Evolutionary conservation across 2,329 filamentous ascomycete genomes (phyloP), one percentile per base, ranked within the genome.

Genomic region (Coniochaeta hoffmannii): DNA sequence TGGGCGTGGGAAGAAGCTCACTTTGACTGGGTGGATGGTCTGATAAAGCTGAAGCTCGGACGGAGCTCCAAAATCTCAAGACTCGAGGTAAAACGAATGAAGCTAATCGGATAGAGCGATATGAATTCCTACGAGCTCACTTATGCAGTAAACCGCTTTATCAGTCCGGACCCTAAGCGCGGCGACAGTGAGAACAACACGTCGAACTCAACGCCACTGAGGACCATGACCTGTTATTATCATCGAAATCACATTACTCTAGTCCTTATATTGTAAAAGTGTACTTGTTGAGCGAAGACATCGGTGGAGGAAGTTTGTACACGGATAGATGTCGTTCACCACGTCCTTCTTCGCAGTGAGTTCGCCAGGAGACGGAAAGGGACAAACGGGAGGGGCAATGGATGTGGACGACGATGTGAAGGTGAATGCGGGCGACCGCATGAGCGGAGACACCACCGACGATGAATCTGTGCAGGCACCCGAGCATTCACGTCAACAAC

Each of bases 51-150:
- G 41, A 26, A 11, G 41, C 28, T 31, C 46, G 26, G 24, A 50
- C 22, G 8, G 14, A 51, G 31, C 49, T 51, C 49, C 49, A 51
- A 51, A 51, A 51, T 51, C 30, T 51, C 28, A 51, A 8, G n/a
- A 34, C 49, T 51, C 22, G 49, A n/a, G n/a, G 49, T 32, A 32
- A 51, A 26, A 5, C 26, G 24, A 46, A 46, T 46, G 41, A 14
- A 2, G 22, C 7, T 28, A 19, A 4, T 4, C 41, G 41, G 2
- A 28, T 46, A 46, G 10, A n/a, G 3, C 2, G 11, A 46, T 46
- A 46, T 46, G 2, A 19, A 19, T 22, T 22, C 8, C 5, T 14
- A 36, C 41, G 24, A 15, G 19, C 19, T 6, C 22, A 6, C 6
- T 44, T 46, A 46, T 46, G 41, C 22, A 46, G 24, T 19, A 46